Evolutionary conservation across 1,284 basidiomycete genomes (phyloP).

Genomic region (Trametes hirsuta): DNA sequence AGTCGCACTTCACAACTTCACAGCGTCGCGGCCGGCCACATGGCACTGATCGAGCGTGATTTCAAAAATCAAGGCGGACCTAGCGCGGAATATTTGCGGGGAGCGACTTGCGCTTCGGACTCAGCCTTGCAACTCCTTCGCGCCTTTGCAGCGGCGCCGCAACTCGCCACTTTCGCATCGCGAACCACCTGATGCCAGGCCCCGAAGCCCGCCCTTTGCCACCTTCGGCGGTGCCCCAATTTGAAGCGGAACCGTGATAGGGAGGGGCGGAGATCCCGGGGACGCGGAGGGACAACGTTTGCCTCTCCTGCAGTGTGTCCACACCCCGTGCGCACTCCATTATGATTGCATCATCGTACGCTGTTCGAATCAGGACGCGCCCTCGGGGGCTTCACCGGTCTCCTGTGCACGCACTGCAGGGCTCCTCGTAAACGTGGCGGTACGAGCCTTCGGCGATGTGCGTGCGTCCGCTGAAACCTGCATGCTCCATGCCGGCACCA

Average conservation of each 20-base stretch:
- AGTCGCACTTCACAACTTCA: not conserved
- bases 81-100: too few relatives aligned
- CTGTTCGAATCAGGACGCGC: not conserved
- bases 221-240: not conserved
- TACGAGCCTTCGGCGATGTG: not conserved
- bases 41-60: too few relatives aligned
- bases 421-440: too few relatives aligned
- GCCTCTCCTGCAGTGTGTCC: not conserved
- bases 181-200: not conserved
- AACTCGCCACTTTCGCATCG: conserved; percentile 2
- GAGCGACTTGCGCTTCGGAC: too few relatives aligned
- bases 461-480: not conserved
- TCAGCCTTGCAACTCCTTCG: not conserved
- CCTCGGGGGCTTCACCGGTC: not conserved
- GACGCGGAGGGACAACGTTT: not conserved
- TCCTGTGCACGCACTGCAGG: too few relatives aligned
- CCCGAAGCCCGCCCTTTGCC: not conserved
- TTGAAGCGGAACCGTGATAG: conserved; percentile 13
- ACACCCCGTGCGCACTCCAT: too few relatives aligned
- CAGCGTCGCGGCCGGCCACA: not conserved
- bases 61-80: too few relatives aligned
- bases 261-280: conserved; percentile 14
- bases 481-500: not conserved
- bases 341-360: too few relatives aligned
- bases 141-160: conserved; percentile 12